Conservation (phyloP, 306 rosid genomes). For the Cicer cuneatum region DNA sequence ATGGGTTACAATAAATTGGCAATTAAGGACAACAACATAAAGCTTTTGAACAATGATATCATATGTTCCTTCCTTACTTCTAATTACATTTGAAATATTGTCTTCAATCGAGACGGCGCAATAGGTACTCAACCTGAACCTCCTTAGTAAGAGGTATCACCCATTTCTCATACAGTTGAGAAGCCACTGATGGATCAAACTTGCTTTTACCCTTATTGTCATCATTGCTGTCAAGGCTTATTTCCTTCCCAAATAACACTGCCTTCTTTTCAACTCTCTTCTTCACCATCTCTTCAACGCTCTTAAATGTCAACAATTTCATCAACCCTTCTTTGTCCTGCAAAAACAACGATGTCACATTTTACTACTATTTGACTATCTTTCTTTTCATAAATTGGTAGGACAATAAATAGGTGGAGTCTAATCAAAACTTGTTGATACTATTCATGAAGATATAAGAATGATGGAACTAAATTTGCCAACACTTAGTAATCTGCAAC, state of each 20-base stretch:
- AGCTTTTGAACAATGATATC: constrained; percentile 29
- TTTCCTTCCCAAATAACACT: constrained; percentile 67
- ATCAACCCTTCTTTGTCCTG: constrained; percentile 81
- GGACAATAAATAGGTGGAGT: background rate
- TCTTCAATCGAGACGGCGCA: constrained; percentile 62
- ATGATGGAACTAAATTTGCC: constrained; percentile 27
- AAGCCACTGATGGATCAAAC: constrained; percentile 68
- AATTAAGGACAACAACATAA: constrained; percentile 21
- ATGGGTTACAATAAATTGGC: constrained; percentile 25
- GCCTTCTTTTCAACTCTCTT: constrained; percentile 91
- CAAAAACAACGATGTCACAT: constrained; percentile 5
- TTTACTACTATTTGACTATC: background rate
- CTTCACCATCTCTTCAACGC: constrained; percentile 76
- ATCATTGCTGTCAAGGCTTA: constrained; percentile 43
- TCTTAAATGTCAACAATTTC: constrained; percentile 76
- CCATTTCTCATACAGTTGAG: constrained; percentile 72
- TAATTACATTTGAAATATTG: constrained; percentile 4
- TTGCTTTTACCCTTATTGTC: constrained; percentile 44
- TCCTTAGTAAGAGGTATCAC: constrained; percentile 83
- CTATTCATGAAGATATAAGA: background rate
- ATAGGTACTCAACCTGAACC: constrained; percentile 88
- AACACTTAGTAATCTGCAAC: background rate
- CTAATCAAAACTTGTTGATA: background rate
- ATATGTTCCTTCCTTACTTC: constrained; percentile 26
- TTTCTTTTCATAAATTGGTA: background rate